These are phyloP conservation scores for Leishmania tarentolae DNA, from an alignment of 208 protist species.

Conservation along the genomic window DNA sequence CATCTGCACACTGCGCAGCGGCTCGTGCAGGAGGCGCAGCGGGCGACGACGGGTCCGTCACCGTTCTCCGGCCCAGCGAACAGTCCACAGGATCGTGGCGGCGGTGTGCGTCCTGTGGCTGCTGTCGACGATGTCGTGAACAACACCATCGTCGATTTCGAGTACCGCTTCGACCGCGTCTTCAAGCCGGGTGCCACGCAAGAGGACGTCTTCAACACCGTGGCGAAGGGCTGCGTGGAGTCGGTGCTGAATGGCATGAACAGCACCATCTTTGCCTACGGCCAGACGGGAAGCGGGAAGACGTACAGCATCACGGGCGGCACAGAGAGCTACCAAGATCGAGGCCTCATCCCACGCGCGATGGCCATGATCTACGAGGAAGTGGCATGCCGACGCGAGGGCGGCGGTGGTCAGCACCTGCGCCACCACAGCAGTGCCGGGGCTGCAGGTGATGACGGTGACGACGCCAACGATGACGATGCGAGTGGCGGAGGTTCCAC, in stretches of 20 bases:
- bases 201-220: slow-evolving; percentile 80
- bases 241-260: slow-evolving; percentile 85
- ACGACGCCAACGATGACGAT: neutral
- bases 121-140: slow-evolving; percentile 61
- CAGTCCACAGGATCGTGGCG: neutral
- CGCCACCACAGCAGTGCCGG: neutral
- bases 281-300: slow-evolving; percentile 92
- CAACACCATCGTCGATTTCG: slow-evolving; percentile 69
- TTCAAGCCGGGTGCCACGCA: slow-evolving; percentile 78
- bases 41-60: slow-evolving; percentile 2
- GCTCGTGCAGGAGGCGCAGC: slow-evolving; percentile 32
- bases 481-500: slow-evolving; percentile 12
- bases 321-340: slow-evolving; percentile 82
- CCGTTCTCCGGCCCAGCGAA: neutral
- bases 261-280: slow-evolving; percentile 92
- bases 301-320: slow-evolving; percentile 92
- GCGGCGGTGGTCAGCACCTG: slow-evolving; percentile 16
- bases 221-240: slow-evolving; percentile 84
- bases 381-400: slow-evolving; percentile 35
- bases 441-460: neutral
- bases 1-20: slow-evolving; percentile 28
- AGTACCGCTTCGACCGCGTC: slow-evolving; percentile 77
- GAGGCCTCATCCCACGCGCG: slow-evolving; percentile 89
- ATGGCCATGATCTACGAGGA: slow-evolving; percentile 85
- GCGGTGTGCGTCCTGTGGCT: neutral